These are phyloP conservation scores for Phytophthora hibernalis DNA, from an alignment of 352 stramenopile genomes.

Conservation along the genomic window DNA sequence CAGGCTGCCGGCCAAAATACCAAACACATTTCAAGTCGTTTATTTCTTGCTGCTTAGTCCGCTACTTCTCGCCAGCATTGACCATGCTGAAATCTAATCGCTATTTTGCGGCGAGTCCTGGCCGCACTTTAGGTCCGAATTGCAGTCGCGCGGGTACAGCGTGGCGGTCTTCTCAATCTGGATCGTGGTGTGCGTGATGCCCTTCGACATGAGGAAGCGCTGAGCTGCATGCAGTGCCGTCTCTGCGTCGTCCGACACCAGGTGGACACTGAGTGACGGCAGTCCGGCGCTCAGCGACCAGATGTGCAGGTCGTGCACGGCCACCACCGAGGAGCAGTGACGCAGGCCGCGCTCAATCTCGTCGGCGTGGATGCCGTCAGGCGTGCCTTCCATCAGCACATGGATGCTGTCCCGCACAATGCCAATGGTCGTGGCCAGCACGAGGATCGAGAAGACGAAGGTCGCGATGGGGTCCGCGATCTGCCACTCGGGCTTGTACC, in stretches of 20 bases:
- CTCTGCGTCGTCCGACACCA: slow-evolving; percentile 77
- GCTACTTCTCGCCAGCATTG: neutral
- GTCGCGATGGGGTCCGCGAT: slow-evolving; percentile 97
- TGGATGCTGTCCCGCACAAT: slow-evolving; percentile 93
- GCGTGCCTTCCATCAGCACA: slow-evolving; percentile 97
- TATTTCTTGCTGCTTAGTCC: slow-evolving; percentile 1
- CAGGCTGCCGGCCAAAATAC: too few relatives aligned
- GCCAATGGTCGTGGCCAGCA: slow-evolving; percentile 93
- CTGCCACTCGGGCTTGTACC: slow-evolving; percentile 96
- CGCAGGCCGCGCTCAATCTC: slow-evolving; percentile 87
- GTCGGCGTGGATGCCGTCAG: slow-evolving; percentile 88
- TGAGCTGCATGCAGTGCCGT: slow-evolving; percentile 76
- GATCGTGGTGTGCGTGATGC: slow-evolving; percentile 91
- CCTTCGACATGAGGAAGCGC: slow-evolving; percentile 71
- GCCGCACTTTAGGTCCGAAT: slow-evolving; percentile 70
- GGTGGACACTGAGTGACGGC: slow-evolving; percentile 93
- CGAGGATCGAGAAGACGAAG: slow-evolving; percentile 97
- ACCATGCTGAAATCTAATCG: neutral
- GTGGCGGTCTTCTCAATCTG: slow-evolving; percentile 82
- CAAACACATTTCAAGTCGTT: neutral
- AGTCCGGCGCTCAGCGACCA: slow-evolving; percentile 96
- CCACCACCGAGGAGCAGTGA: slow-evolving; percentile 82
- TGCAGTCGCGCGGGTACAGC: slow-evolving; percentile 80
- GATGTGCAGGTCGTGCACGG: slow-evolving; percentile 98
- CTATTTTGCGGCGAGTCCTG: slow-evolving; percentile 36